These are phyloP conservation scores for Spathaspora hagerdaliae DNA, from an alignment of 805 yeast genomes.

Conservation along the genomic window DNA sequence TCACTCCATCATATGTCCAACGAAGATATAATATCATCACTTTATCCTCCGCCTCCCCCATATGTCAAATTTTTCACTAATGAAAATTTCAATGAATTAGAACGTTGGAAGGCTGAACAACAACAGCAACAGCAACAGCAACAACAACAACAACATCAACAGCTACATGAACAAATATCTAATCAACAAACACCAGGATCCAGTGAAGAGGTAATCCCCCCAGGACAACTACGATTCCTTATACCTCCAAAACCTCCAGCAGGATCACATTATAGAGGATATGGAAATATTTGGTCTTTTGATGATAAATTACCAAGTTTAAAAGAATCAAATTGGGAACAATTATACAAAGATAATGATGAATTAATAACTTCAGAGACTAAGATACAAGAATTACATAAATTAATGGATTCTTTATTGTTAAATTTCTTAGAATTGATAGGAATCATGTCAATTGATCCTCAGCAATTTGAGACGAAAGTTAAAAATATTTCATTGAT, in stretches of 20 bases:
- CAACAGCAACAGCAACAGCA: no score
- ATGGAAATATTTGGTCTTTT: slow-evolving; percentile 87
- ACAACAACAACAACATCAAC: not conserved
- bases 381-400: slow-evolving; percentile 72
- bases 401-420: slow-evolving; percentile 71
- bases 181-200: slow-evolving; percentile 6
- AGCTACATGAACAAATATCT: not conserved
- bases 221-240: slow-evolving; percentile 51
- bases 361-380: slow-evolving; percentile 33
- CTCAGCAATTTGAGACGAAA: slow-evolving; percentile 54
- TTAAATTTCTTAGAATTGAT: slow-evolving; percentile 78
- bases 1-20: not conserved
- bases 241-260: slow-evolving; percentile 63
- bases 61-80: slow-evolving; percentile 69
- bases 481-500: slow-evolving; percentile 78
- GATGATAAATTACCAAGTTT: slow-evolving; percentile 74
- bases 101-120: slow-evolving; percentile 14
- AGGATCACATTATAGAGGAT: slow-evolving; percentile 71
- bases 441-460: slow-evolving; percentile 72
- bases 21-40: slow-evolving; percentile 51
- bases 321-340: slow-evolving; percentile 71
- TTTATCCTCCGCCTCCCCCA: slow-evolving; percentile 95
- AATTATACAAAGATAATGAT: slow-evolving; percentile 50
- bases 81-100: slow-evolving; percentile 53
- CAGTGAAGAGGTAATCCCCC: slow-evolving; percentile 12